phyloP scores from a whole-genome alignment of 2,329 filamentous ascomycete species.

The Venturia aucupariae region DNA sequence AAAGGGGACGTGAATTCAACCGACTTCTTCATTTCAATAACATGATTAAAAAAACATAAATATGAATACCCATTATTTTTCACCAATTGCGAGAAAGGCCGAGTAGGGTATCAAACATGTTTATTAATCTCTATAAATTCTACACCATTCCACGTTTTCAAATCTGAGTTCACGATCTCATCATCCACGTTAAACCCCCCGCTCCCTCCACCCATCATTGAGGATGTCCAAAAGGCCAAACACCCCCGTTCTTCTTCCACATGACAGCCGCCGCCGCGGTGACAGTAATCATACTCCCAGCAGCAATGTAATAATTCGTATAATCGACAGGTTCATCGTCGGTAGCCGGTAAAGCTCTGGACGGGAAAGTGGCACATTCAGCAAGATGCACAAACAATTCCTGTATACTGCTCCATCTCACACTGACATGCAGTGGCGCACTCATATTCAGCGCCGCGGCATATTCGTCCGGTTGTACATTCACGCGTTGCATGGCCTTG shows the following conservation, averaged over 20 bases:
- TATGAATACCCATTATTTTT: no score
- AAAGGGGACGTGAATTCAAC: no score
- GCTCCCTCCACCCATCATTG: background rate
- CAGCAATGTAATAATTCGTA: constrained; percentile 74
- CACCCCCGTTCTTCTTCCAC: constrained; percentile 39
- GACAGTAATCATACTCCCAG: constrained; percentile 59
- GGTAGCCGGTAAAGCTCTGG: constrained; percentile 76
- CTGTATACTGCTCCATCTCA: constrained; percentile 86
- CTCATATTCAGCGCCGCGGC: constrained; percentile 79
- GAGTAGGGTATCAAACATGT: background rate
- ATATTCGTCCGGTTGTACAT: constrained; percentile 86
- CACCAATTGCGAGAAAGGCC: no score
- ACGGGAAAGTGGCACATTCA: constrained; percentile 84
- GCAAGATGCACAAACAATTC: constrained; percentile 89
- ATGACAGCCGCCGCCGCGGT: constrained; percentile 50
- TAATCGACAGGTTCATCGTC: constrained; percentile 80
- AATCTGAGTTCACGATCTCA: background rate
- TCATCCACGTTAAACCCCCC: background rate
- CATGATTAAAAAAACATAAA: no score
- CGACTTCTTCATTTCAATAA: no score
- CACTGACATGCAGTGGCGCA: constrained; percentile 85
- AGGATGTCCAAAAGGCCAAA: background rate
- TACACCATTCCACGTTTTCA: background rate
- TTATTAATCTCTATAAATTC: background rate
- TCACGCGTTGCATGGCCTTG: constrained; percentile 89